Evolutionary conservation across 2,329 filamentous ascomycete species (phyloP), one percentile per base, ranked within the genome.

Genomic region (Aureobasidium namibiae): DNA sequence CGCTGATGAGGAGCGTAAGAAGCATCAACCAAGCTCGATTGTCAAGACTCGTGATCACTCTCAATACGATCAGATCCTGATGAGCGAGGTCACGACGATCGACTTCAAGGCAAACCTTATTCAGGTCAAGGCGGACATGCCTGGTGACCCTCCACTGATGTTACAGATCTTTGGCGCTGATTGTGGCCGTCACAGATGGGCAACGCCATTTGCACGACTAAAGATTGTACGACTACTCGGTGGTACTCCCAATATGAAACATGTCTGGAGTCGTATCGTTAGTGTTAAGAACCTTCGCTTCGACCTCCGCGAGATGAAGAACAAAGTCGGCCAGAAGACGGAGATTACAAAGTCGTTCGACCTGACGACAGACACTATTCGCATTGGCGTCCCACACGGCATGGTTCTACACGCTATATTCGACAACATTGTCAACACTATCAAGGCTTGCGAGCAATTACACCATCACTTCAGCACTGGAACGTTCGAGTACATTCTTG

Each of bases 381-480:
- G 94, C 13, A 71, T 97, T 45, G 90, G 87, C 6, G 86, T 99
- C 11, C 94, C 95, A 1, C 91, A 97, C 73, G 91, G 96, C 66
- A 82, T 99, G 65, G 84, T 95, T 24, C 82, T 97, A 67, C 88
- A 94, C 73, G 87, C 87, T 62, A 87, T 99, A 62, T 88, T 92
- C n/a, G 94, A 99, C 74, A 99, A 97, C 67, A 78, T 95, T 54
- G 84, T 89, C 66, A 99, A 96, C 67, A 85, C 89, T 0, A 76
- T 89, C 64, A 99, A 99, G 73, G 88, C 92, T 1, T 84, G 88
- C 16, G 82, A 92, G 69, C 94, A 99, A 68, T 80, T 99, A n/a
- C 89, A 95, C 63, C 90, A 97, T 73, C 86, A 92, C 11, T 96
- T 97, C 77, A 85, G 84, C 70, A 95, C 90, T 0, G 88, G 89